Evolutionary conservation across 169 alveolate species (phyloP).

Genomic region (Babesia ovata): DNA sequence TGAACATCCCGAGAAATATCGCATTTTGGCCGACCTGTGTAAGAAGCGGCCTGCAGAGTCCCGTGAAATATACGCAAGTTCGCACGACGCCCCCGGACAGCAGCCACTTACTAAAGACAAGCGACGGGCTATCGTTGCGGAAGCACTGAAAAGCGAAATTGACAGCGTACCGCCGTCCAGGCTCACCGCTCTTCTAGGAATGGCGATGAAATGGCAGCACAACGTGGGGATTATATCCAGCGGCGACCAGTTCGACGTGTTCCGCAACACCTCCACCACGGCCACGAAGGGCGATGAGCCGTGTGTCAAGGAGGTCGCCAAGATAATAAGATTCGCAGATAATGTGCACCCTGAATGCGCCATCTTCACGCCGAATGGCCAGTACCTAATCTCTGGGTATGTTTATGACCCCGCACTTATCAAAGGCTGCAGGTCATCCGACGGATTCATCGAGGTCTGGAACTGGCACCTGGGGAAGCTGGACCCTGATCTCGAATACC

Average conservation of each 20-base stretch:
- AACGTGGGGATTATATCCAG: constrained; percentile 72
- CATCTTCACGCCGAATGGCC: constrained; percentile 83
- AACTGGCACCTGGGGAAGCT: constrained; percentile 78
- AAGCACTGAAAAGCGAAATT: constrained; percentile 63
- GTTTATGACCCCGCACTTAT: background rate
- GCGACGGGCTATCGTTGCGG: constrained; percentile 64
- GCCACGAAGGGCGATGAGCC: constrained; percentile 63
- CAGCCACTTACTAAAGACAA: constrained; percentile 63
- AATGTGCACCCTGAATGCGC: constrained; percentile 86
- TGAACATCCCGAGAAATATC: constrained; percentile 53
- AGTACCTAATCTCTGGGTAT: constrained; percentile 80
- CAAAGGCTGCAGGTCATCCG: constrained; percentile 68
- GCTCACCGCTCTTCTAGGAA: constrained; percentile 73
- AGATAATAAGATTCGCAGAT: constrained; percentile 77
- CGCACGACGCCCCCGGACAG: constrained; percentile 22
- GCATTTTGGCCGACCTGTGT: constrained; percentile 54
- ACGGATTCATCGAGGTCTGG: constrained; percentile 89
- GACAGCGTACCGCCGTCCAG: constrained; percentile 79
- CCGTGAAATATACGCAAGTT: constrained; percentile 53
- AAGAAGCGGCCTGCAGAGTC: constrained; percentile 56
- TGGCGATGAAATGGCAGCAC: constrained; percentile 83
- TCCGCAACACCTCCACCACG: constrained; percentile 69
- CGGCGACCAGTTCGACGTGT: constrained; percentile 73
- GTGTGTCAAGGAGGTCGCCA: constrained; percentile 65
- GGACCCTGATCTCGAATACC: constrained; percentile 80